A percentile compares a stretch with the other conserved stretches of the same genome.
These are phyloP conservation scores for Verticillium dahliae DNA, from an alignment of 2,329 filamentous ascomycete genomes.

Conservation along the genomic window DNA sequence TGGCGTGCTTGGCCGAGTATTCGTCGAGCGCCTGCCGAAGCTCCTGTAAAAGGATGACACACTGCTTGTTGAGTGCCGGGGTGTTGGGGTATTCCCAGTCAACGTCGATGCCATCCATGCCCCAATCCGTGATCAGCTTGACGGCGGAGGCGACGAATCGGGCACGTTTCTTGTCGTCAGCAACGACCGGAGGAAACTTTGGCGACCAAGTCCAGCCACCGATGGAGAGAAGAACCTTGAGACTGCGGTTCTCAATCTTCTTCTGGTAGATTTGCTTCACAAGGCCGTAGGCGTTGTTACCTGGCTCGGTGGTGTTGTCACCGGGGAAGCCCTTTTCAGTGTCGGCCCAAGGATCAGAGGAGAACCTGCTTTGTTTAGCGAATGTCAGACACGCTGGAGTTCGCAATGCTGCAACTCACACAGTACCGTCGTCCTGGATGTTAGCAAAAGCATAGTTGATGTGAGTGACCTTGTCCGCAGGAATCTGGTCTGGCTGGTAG, in stretches of 20 bases:
- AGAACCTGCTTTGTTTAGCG: slow-evolving; percentile 11
- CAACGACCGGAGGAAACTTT: slow-evolving; percentile 64
- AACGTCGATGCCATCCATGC: slow-evolving; percentile 46
- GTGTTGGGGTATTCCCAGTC: slow-evolving; percentile 31
- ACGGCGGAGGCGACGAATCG: slow-evolving; percentile 67
- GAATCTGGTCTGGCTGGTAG: slow-evolving; percentile 3
- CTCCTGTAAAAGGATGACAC: slow-evolving; percentile 32
- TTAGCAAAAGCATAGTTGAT: slow-evolving; percentile 7
- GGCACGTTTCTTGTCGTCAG: slow-evolving; percentile 52
- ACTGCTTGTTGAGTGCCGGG: slow-evolving; percentile 28
- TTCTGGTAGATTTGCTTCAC: slow-evolving; percentile 72
- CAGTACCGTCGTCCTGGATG: slow-evolving; percentile 5
- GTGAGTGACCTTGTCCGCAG: slow-evolving; percentile 2
- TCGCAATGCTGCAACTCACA: slow-evolving; percentile 1
- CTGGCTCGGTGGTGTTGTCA: slow-evolving; percentile 13
- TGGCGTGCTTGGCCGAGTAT: slow-evolving; percentile 29
- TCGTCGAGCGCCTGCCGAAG: slow-evolving; percentile 35
- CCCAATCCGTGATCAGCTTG: slow-evolving; percentile 64
- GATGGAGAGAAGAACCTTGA: slow-evolving; percentile 74
- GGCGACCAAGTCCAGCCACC: slow-evolving; percentile 80
- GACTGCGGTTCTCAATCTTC: slow-evolving; percentile 69
- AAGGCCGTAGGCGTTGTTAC: slow-evolving; percentile 73
- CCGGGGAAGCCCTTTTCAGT: slow-evolving; percentile 4
- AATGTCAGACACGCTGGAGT: no score
- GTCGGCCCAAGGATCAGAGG: slow-evolving; percentile 26